Evolutionary conservation across 2,329 filamentous ascomycete species (phyloP), one percentile per base, ranked within the genome.

Genomic region (Hypomyces rosellus): DNA sequence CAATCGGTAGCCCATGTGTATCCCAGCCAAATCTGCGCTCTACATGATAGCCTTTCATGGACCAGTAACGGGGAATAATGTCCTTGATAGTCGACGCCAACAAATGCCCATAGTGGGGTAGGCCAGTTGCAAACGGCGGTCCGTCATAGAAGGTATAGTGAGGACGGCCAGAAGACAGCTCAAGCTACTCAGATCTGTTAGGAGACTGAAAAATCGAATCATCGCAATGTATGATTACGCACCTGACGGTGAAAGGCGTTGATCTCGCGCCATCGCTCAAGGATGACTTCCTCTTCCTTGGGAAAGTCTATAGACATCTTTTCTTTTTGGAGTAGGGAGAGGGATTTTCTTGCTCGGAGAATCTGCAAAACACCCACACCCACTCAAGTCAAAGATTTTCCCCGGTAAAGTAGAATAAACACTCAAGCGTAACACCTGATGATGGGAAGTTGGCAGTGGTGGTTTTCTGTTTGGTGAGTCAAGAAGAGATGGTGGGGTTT

Each of bases 61-160:
- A 90, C 89, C 91, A 96, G 70, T 96, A 97, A 60, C 92, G 78
- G 8, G 92, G 90, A 58, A 97, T 95, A 54, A 96, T 93, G 68
- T 96, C 92, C 71, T 97, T 96, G 74, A 96, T 96, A 45, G 91
- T 96, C 16, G 89, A 95, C 36, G 92, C 88, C 58, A 95, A 77
- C 48, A 95, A 73, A 70, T 95, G 89, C 54, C 78, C 78, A 54
- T 78, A 85, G 59, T 85, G 82, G 54, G 80, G 80, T 15, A 82
- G 67, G 51, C 80, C 86, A 58, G 86, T 95, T 65, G 84, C 85
- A 65, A 89, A 89, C 5, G 86, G 86, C 51, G 86, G 86, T 11
- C 88, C 88, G 77, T 92, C 88, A 74, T 96, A 97, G 73, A 99
- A 99, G 50, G 90, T 95, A 67, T 96, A 99, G 48, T 84, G 86